A percentile compares a stretch with the other conserved stretches of the same genome.
phyloP scores from a whole-genome alignment of 768 basidiomycete species.

The Clavaria fumosa region DNA sequence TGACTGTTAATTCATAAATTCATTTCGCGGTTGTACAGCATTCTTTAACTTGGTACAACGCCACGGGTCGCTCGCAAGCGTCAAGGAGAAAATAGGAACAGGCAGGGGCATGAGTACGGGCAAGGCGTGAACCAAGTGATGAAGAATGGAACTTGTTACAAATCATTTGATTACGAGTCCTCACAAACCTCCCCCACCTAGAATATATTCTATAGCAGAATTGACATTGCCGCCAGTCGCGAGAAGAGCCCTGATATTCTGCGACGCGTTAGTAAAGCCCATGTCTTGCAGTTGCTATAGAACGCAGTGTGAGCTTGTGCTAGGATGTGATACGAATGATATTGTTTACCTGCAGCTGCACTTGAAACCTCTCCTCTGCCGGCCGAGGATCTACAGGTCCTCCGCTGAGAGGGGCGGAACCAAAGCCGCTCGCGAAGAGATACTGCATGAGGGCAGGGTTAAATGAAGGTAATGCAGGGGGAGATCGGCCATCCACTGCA shows the following conservation, averaged over 20 bases:
- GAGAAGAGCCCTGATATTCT: constrained; percentile 81
- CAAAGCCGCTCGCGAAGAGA: constrained; percentile 21
- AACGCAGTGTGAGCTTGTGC: constrained; percentile 1
- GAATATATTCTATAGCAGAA: constrained; percentile 84
- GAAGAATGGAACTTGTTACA: too few species aligned
- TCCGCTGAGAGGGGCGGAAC: constrained; percentile 23
- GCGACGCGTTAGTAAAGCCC: constrained; percentile 81
- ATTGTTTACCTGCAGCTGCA: constrained; percentile 51
- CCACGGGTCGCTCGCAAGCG: too few species aligned
- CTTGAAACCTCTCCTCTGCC: constrained; percentile 87
- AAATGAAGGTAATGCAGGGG: constrained; percentile 8
- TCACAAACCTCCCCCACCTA: constrained; percentile 60
- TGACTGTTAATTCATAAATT: too few species aligned
- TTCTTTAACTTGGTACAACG: too few species aligned
- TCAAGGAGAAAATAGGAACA: too few species aligned
- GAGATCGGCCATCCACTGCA: constrained; percentile 7
- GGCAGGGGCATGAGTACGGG: too few species aligned
- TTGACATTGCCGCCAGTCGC: constrained; percentile 92
- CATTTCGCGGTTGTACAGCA: too few species aligned
- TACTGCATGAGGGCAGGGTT: constrained; percentile 31
- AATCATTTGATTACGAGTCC: too few species aligned
- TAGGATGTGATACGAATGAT: constrained; percentile 1
- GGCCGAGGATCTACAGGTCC: constrained; percentile 59
- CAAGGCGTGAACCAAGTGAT: too few species aligned
- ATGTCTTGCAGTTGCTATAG: constrained; percentile 81